A percentile compares a stretch with the other conserved stretches of the same genome.
Conservation (phyloP, 2,329 filamentous ascomycete genomes). For the Raffaelea deltoideospora region DNA sequence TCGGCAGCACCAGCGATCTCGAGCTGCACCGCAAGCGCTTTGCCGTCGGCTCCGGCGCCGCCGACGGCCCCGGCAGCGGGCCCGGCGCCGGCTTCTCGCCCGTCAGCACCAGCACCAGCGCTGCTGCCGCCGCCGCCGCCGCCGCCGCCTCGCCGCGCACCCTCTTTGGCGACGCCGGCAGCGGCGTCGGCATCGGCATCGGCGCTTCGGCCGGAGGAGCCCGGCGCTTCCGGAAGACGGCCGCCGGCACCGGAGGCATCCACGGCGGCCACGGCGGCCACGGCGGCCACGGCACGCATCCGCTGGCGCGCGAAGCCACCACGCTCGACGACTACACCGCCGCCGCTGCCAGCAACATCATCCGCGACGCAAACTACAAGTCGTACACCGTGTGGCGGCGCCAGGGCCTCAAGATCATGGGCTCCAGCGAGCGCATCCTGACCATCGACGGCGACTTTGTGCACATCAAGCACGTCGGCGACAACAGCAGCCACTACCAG, state of each 20-base stretch:
- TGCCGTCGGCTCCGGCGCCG: conserved; percentile 44
- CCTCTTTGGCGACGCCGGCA: conserved; percentile 37
- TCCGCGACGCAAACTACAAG: conserved; percentile 45
- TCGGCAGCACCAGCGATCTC: conserved; percentile 59
- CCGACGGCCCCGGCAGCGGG: conserved; percentile 18
- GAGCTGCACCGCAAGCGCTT: conserved; percentile 64
- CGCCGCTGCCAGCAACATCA: conserved; percentile 40
- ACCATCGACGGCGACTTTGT: conserved; percentile 78
- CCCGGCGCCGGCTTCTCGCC: conserved; percentile 53
- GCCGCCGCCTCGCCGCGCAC: conserved; percentile 42
- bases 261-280: too few species aligned
- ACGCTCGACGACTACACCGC: neutral
- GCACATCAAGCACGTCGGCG: conserved; percentile 60
- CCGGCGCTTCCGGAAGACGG: conserved; percentile 7
- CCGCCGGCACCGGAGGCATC: conserved; percentile 3
- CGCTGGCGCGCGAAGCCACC: conserved; percentile 45
- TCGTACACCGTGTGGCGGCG: conserved; percentile 71
- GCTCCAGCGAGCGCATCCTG: conserved; percentile 58
- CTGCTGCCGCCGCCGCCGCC: conserved; percentile 16
- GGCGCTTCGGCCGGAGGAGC: neutral
- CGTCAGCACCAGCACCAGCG: neutral
- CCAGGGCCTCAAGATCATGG: conserved; percentile 67
- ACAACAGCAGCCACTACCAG: conserved; percentile 43
- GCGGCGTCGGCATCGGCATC: conserved; percentile 24
- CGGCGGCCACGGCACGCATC: conserved; percentile 40